Evolutionary conservation across 192 early-diverging fungal genomes (phyloP), one percentile per base, ranked within the genome.

Genomic region (Oehlia diaphana): DNA sequence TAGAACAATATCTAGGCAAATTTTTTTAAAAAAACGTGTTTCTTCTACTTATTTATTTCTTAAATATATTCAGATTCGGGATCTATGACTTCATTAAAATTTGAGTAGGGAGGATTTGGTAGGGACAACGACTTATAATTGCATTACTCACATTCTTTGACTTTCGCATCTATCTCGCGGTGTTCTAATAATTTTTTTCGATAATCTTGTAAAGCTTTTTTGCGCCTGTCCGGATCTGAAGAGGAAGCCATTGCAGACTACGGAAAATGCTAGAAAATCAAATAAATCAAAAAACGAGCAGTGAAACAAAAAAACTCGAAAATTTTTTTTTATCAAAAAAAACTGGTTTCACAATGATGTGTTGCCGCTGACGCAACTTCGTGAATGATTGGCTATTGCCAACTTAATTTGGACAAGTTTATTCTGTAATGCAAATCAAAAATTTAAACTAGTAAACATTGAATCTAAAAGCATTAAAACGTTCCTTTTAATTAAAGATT

Each of bases 91-190:
- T 69, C 5, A 16, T 21, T 37, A 39, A 33, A 21, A 39, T 39
- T n/a, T n/a, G 8, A 13, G 6, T 13, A 39, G 16, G 8, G 2
- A 5, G 23, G 23, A 5, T 23, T 23, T 42, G 39, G 7, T 8
- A 42, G 39, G 39, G 39, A 42, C 39, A 0, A 42, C 5, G 7
- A 42, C 7, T 47, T 70, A 14, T 10, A 28, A 1, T 72, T 6
- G 4, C 4, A 21, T 26, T 21, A 82, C 89, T 71, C 87, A 95
- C 95, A 80, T 82, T 97, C 96, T 92, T 98, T 98, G 53, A 98
- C 89, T 82, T 96, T 98, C 75, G 95, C 94, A 75, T 98, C 97
- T 83, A 96, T 88, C 83, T 98, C 96, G 74, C 96, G 90, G 86
- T 98, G 97, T 81, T 97, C 96, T 78, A 97, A 84, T 50, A 99